A percentile compares a stretch with the other conserved stretches of the same genome.
phyloP scores from a whole-genome alignment of 352 stramenopile species.

The Phytophthora chlamydospora region DNA sequence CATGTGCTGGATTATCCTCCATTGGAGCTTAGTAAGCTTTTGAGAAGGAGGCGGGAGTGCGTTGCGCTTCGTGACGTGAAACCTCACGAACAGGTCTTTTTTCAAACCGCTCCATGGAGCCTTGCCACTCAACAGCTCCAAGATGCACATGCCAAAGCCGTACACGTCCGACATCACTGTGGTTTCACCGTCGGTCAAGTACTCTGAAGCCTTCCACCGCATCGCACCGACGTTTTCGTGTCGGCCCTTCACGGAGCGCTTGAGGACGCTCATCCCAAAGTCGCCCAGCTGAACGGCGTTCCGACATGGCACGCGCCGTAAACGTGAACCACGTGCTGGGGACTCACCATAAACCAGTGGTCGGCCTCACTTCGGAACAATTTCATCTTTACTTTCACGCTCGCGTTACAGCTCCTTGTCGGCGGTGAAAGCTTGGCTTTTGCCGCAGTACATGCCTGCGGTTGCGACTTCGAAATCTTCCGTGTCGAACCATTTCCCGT shows the following conservation, averaged over 20 bases:
- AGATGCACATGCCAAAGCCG: no score
- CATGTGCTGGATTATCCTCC: no score
- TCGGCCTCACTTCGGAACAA: slow-evolving; percentile 37
- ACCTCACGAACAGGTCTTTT: no score
- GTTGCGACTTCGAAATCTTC: slow-evolving; percentile 30
- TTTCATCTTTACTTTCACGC: slow-evolving; percentile 24
- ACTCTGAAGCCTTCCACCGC: slow-evolving; percentile 41
- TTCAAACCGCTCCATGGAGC: no score
- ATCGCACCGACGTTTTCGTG: slow-evolving; percentile 19
- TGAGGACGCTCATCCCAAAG: slow-evolving; percentile 40
- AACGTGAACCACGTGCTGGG: slow-evolving; percentile 39
- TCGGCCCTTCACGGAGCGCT: slow-evolving; percentile 20
- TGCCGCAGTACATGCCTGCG: neutral
- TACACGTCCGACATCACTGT: slow-evolving; percentile 35
- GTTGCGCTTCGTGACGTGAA: no score
- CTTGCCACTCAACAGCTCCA: no score
- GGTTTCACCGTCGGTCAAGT: slow-evolving; percentile 13
- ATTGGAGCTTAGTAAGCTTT: no score
- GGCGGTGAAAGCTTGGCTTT: slow-evolving; percentile 10
- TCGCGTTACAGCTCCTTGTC: slow-evolving; percentile 3
- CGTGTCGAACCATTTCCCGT: slow-evolving; percentile 41
- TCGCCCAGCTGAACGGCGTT: slow-evolving; percentile 11
- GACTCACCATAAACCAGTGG: slow-evolving; percentile 41
- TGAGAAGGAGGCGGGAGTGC: no score
- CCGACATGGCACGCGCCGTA: slow-evolving; percentile 42